Evolutionary conservation across 1,284 basidiomycete species (phyloP).

Genomic region (Naganishia sp.): DNA sequence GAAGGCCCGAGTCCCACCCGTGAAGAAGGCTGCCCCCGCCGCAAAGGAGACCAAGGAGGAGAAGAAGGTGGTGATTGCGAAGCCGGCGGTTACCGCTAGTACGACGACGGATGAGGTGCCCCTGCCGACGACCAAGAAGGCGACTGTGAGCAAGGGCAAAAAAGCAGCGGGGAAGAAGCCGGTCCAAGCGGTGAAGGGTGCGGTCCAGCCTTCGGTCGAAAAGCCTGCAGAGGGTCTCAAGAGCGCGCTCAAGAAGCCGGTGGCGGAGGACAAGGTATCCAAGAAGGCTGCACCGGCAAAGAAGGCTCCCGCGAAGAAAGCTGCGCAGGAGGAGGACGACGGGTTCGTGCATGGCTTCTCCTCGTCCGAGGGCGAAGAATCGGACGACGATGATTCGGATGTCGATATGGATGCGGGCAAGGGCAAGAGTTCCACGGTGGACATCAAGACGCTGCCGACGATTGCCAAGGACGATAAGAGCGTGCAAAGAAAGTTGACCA

Average conservation of each 20-base stretch:
- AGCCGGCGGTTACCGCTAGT: constrained; percentile 27
- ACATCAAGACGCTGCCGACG: constrained; percentile 72
- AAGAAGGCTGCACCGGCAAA: constrained; percentile 34
- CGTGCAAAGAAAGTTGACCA: constrained; percentile 77
- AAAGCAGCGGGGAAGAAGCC: constrained; percentile 46
- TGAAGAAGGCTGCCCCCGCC: constrained; percentile 8
- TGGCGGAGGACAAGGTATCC: constrained; percentile 19
- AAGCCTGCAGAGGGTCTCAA: constrained; percentile 31
- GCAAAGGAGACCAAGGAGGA: constrained; percentile 29
- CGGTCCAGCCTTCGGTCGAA: constrained; percentile 26
- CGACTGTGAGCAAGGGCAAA: constrained; percentile 14
- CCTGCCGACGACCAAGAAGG: constrained; percentile 19
- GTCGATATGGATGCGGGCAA: constrained; percentile 51
- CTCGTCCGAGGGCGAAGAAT: constrained; percentile 63
- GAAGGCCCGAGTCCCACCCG: not conserved
- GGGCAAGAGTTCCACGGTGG: constrained; percentile 52
- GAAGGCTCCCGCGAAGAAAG: constrained; percentile 40
- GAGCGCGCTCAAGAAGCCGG: constrained; percentile 24
- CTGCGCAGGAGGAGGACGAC: constrained; percentile 51
- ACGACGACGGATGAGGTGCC: constrained; percentile 23
- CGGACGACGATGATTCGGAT: constrained; percentile 72
- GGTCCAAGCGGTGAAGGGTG: constrained; percentile 29
- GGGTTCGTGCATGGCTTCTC: constrained; percentile 68
- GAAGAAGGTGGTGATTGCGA: constrained; percentile 24
- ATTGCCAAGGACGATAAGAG: constrained; percentile 79